Evolutionary conservation across 2,329 filamentous ascomycete species (phyloP), one percentile per base, ranked within the genome.

Genomic region (Neopestalotiopsis sp.): DNA sequence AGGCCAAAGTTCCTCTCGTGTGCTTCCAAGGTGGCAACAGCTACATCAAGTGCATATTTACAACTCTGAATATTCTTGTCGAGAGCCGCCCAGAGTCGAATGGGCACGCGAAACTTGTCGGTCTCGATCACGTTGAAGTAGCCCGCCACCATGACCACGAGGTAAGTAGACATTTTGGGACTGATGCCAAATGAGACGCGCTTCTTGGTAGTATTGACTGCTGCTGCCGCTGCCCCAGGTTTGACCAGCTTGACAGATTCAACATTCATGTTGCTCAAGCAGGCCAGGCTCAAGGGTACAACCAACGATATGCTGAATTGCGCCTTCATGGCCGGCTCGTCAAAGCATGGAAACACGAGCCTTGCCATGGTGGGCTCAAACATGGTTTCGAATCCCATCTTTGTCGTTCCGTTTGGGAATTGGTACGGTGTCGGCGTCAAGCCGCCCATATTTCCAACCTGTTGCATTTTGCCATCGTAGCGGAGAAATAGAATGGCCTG

Each of bases 1-100:
- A 85, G 90, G 73, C 87, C 87, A 74, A 93, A 93, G 4, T 88
- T 88, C 81, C 91, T 90, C 79, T 93, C 90, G 78, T 92, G 92
- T 78, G 92, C 91, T 62, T 86, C 86, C 53, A 93, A 82, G 3
- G 89, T 91, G 78, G 85, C 88, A 6, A 90, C 89, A 32, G 90
- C 90, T 65, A 92, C 84, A 67, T 92, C 89, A 56, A 92, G 83
- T 5, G 90, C 91, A 81, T 92, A 92, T 65, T 86, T 83, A 66
- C 89, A 90, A 74, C 91, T 89, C 72, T 90, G 86, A 61, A 68
- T 59, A 73, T 92, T 85, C 77, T 89, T 87, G 74, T 91, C 90
- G 4, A 68, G 5, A 6, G 69, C 34, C 7, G 62, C 59, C 79
- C 89, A 93, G 20, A 92, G 89, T 67, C 91, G 84, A 70, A 93